Base-by-base conservation (phyloP, 768 basidiomycete species). In the Wakefieldia striispora region DNA sequence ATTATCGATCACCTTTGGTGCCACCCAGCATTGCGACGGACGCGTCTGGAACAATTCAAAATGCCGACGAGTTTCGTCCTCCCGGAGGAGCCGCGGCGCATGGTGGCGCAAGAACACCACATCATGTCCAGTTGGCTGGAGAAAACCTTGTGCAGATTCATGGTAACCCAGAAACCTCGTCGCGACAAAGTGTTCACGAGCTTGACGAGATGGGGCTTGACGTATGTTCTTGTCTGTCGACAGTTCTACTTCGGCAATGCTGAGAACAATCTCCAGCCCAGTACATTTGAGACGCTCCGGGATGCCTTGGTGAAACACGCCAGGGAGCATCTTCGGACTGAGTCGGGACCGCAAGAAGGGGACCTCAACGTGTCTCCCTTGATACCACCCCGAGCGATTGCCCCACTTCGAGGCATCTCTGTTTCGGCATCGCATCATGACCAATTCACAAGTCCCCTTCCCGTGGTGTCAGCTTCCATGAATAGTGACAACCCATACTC, bases 141-240 rank as follows among this genome's bases (percentile, higher is more conserved):
- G 54, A 54, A 21, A 59, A 63, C n/a, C 59, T 63, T 8, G 52
- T 56, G 31, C 54, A 57, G 43, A 16, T 31, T 8, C 40, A 43
- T 29, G 20, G 17, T 2, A 26, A 43, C 10, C n/a, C 37, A 19
- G 47, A 42, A 2, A 7, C 35, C 17, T 60, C 50, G 4, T 47
- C 59, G 20, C 56, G 33, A 26, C 20, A 29, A 27, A 57, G 53
- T 19, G 54, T 64, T n/a, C 74, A 76, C 45, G 73, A 69, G 21
- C 67, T 84, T 24, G 83, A 84, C 57, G 79, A 82, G 62, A 66
- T 73, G 39, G 83, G 73, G 0, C 55, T 75, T 26, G 73, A 83
- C 56, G 83, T 84, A 58, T 31, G 81, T 64, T 43, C 7, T 37
- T 36, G n/a, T 37, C 19, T 23, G 14, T 26, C 27, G 0, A 20